Conservation (phyloP, 2,329 filamentous ascomycete genomes). For the Aspergillus fumigatiaffinis region DNA sequence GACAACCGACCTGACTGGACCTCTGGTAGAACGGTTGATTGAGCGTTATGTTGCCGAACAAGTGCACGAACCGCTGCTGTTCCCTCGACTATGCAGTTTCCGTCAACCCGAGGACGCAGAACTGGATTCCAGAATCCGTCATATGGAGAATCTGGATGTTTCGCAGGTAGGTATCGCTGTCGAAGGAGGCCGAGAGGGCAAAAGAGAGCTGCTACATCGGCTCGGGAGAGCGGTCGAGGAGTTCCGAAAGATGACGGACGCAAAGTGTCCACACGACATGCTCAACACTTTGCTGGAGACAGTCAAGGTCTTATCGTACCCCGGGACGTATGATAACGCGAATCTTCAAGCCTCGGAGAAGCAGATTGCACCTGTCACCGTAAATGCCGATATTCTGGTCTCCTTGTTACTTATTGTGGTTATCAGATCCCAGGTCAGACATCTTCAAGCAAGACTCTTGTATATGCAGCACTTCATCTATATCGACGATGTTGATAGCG, state of each 20-base stretch:
- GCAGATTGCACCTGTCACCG: constrained; percentile 54
- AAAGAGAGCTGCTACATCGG: constrained; percentile 73
- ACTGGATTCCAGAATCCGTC: constrained; percentile 80
- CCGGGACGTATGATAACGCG: constrained; percentile 43
- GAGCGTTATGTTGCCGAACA: constrained; percentile 93
- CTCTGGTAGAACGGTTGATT: constrained; percentile 86
- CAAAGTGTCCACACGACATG: constrained; percentile 84
- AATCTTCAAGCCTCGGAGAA: constrained; percentile 49
- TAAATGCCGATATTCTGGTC: constrained; percentile 88
- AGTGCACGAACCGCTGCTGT: constrained; percentile 78
- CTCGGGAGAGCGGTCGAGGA: constrained; percentile 77
- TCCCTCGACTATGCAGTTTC: constrained; percentile 73
- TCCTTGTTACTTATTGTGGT: constrained; percentile 88
- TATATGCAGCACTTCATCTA: constrained; percentile 98
- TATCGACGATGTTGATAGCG: constrained; percentile 93
- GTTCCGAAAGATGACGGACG: constrained; percentile 78
- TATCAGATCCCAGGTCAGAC: constrained; percentile 80
- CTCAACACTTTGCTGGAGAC: constrained; percentile 73
- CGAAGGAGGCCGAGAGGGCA: constrained; percentile 71
- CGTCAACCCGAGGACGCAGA: constrained; percentile 80
- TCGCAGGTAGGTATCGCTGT: constrained; percentile 89
- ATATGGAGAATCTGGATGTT: constrained; percentile 92
- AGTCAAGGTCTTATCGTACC: constrained; percentile 75
- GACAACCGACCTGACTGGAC: constrained; percentile 88
- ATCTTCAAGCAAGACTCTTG: constrained; percentile 81